Base-by-base conservation (phyloP, 2,329 filamentous ascomycete species). In the Claviceps pazoutovae region DNA sequence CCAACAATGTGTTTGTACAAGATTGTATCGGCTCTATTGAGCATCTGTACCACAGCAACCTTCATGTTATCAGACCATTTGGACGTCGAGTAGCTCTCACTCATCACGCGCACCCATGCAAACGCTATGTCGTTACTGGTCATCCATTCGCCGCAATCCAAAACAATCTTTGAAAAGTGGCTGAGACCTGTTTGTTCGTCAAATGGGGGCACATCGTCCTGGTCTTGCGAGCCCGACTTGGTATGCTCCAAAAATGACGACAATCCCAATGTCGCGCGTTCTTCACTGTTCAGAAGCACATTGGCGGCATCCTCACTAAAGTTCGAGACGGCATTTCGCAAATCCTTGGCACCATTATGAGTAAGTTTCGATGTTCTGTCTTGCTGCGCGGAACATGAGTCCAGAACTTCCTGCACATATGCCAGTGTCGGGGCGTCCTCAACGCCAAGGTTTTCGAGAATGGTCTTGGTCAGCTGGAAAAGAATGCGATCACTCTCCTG, bases 211-310 rank as follows among this genome's bases (percentile, higher is more conserved):
- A 68, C 70, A n/a, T 69, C 70, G 1, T 66, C 65, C 21, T 71
- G 66, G 48, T 75, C 73, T 57, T 78, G 73, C 0, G 75, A 71
- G 3, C 73, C 72, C 0, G 75, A 68, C 56, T 82, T 82, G 1
- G 79, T 75, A 58, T 83, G 78, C 56, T 84, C 80, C 4, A 84
- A 69, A 57, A 84, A 83, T 4, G 78, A 79, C 1, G 75, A 79
- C 16, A 82, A 68, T 8, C 77, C 77, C 34, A 78, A 65, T 11
- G 72, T 71, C 0, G 74, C 68, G 21, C 71, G 66, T 46, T 78
- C 74, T 51, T 74, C 74, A 56, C 79, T 79, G 55, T 68, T 74
- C 13, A 80, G 62, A 11, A 82, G 61, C 5, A 76, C 67, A 54
- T 71, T 73, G 0, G 75, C 75, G 6, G 69, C 69, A n/a, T 78